Evolutionary conservation across 163 green algal species (phyloP).

Genomic region (Chloromonas sp.): DNA sequence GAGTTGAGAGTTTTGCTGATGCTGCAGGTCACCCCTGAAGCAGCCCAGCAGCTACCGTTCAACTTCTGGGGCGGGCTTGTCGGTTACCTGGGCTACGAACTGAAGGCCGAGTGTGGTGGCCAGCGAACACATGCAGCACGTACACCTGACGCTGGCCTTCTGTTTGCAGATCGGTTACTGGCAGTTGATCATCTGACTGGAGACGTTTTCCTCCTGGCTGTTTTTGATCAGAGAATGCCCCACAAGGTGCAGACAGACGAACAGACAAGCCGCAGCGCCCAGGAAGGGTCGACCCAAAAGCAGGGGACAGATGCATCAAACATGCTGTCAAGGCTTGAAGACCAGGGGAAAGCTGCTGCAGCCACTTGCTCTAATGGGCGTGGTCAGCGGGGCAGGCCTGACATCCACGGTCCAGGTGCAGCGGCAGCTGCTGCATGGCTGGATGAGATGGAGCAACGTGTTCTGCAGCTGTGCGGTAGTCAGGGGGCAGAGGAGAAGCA

Average conservation of each 20-base stretch:
- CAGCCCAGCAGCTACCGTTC: conserved; percentile 71
- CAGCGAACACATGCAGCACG: conserved; percentile 28
- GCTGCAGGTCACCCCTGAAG: conserved; percentile 9
- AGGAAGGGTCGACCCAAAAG: neutral
- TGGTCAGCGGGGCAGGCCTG: no score
- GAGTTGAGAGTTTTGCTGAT: no score
- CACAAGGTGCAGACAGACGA: conserved; percentile 6
- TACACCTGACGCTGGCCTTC: conserved; percentile 79
- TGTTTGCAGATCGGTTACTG: conserved; percentile 83
- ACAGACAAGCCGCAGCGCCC: neutral
- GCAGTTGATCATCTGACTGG: conserved; percentile 72
- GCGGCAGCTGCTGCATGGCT: no score
- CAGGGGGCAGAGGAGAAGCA: no score
- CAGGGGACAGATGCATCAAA: neutral
- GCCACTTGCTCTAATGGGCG: no score
- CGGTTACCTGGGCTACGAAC: conserved; percentile 92
- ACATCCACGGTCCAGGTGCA: no score
- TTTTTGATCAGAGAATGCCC: conserved; percentile 21
- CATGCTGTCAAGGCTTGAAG: no score
- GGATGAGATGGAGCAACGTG: no score
- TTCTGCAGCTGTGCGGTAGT: no score
- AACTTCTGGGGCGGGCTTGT: conserved; percentile 92
- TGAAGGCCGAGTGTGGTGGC: conserved; percentile 60
- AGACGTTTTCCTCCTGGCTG: conserved; percentile 74
- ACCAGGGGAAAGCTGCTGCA: no score